Conservation (phyloP, 345 rosid species). For the Excoecaria cochinchinensis region DNA sequence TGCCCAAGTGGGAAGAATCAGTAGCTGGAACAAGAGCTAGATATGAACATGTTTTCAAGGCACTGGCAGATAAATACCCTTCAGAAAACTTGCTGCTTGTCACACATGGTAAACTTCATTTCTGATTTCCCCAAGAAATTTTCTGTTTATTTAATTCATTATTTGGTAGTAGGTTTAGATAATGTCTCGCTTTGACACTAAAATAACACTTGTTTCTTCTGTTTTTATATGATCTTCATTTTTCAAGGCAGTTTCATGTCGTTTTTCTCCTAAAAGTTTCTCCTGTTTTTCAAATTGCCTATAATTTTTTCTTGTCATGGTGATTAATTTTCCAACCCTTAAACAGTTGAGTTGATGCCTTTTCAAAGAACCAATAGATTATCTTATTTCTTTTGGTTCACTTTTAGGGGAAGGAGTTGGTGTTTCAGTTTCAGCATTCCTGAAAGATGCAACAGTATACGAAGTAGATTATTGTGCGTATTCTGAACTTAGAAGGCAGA, state of each 20-base stretch:
- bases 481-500: conserved; percentile 52
- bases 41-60: conserved; percentile 50
- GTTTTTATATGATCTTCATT: not conserved
- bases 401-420: conserved; percentile 89
- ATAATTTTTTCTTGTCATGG: no score
- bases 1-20: conserved; percentile 77
- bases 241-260: not conserved
- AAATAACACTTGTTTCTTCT: not conserved
- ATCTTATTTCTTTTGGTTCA: not conserved
- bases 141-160: not conserved
- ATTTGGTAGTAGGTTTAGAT: not conserved
- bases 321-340: not conserved
- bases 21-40: conserved; percentile 44
- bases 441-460: conserved; percentile 44
- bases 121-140: not conserved
- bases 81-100: conserved; percentile 72
- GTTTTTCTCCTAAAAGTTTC: not conserved
- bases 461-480: conserved; percentile 79
- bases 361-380: not conserved
- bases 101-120: conserved; percentile 64
- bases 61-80: conserved; percentile 76
- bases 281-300: not conserved
- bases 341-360: not conserved
- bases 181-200: not conserved
- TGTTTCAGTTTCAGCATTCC: conserved; percentile 55